A percentile compares a stretch with the other conserved stretches of the same genome.
Evolutionary conservation across 805 yeast species (phyloP).

Genomic region (Metschnikowia baotianmanensis): DNA sequence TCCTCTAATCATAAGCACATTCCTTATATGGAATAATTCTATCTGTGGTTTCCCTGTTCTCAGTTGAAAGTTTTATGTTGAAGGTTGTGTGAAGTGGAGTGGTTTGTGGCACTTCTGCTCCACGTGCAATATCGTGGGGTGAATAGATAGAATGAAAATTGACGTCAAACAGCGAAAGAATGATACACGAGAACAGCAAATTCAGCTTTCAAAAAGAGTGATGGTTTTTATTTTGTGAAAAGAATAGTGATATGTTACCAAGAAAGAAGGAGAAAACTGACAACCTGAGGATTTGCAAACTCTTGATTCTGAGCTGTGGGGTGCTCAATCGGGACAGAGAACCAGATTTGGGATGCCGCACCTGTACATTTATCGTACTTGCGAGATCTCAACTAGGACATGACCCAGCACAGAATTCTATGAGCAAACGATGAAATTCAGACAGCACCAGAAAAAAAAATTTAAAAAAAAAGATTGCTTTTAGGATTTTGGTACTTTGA

Average conservation of each 20-base stretch:
- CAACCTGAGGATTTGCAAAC: too few species aligned
- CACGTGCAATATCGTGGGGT: too few species aligned
- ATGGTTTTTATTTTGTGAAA: too few species aligned
- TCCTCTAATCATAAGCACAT: neutral
- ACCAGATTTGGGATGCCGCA: conserved; percentile 4
- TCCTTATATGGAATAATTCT: neutral
- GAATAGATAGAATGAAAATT: too few species aligned
- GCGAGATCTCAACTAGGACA: conserved; percentile 8
- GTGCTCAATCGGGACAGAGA: conserved; percentile 8
- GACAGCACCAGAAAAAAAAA: neutral
- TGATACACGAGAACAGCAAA: too few species aligned
- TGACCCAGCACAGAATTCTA: conserved; percentile 3
- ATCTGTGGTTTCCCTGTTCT: too few species aligned
- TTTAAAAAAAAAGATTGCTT: neutral
- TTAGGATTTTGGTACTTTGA: neutral
- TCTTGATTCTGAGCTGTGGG: conserved; percentile 2
- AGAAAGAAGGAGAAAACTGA: neutral
- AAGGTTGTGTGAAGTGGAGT: too few species aligned
- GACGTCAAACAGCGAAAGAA: too few species aligned
- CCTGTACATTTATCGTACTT: conserved; percentile 2
- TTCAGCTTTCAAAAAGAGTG: too few species aligned
- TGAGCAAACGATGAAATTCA: neutral
- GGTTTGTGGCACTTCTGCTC: too few species aligned
- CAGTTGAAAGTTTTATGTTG: too few species aligned
- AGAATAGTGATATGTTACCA: neutral